These are phyloP conservation scores for Wickerhamiella lipophila DNA, from an alignment of 805 yeast species.

Conservation along the genomic window DNA sequence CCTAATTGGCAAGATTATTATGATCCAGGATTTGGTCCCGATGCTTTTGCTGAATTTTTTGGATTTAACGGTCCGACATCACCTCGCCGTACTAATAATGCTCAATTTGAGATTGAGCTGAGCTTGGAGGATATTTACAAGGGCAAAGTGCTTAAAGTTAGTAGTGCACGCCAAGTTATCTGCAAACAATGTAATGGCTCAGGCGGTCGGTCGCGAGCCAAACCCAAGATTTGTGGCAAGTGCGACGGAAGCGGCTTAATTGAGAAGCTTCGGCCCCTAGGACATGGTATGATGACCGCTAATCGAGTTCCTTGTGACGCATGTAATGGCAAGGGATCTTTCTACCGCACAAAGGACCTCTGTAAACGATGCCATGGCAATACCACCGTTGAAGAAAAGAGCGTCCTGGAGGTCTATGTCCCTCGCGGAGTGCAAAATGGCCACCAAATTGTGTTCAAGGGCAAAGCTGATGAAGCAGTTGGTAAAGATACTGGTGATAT, in stretches of 20 bases:
- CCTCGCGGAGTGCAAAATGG: conserved; percentile 55
- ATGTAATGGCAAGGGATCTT: conserved; percentile 62
- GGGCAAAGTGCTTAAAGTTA: conserved; percentile 69
- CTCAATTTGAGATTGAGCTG: conserved; percentile 49
- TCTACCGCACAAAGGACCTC: conserved; percentile 48
- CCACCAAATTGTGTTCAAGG: conserved; percentile 47
- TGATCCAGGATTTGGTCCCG: conserved; percentile 43
- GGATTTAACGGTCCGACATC: conserved; percentile 24
- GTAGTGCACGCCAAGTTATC: conserved; percentile 55
- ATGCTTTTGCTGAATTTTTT: conserved; percentile 68
- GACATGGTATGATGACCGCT: conserved; percentile 62
- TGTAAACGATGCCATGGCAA: conserved; percentile 69
- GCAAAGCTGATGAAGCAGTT: conserved; percentile 65
- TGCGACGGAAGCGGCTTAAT: conserved; percentile 66
- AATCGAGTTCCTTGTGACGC: conserved; percentile 47
- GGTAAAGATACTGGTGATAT: conserved; percentile 72
- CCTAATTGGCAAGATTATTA: conserved; percentile 31
- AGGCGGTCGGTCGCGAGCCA: conserved; percentile 56
- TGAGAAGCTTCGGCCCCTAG: conserved; percentile 48
- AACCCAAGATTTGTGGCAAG: conserved; percentile 40
- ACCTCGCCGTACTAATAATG: conserved; percentile 45
- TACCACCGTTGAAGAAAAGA: conserved; percentile 48
- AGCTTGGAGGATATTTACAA: conserved; percentile 74
- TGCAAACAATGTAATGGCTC: conserved; percentile 65
- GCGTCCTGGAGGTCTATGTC: conserved; percentile 63